phyloP scores from a whole-genome alignment of 371 early-diverging fungal species.

The Mortierella sp. region DNA sequence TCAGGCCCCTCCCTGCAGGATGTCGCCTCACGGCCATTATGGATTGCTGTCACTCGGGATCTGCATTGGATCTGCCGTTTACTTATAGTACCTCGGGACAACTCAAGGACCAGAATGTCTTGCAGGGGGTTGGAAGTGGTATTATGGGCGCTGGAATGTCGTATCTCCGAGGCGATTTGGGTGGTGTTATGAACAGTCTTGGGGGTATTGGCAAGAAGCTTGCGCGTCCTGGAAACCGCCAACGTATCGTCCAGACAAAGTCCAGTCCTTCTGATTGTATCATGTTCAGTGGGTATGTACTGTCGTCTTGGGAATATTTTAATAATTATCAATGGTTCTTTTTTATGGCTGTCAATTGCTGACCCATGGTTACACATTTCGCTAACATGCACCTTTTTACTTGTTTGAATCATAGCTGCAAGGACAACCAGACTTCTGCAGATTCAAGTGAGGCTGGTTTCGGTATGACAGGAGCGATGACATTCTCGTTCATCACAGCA shows the following conservation, averaged over 20 bases:
- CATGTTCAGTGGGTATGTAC: constrained; percentile 83
- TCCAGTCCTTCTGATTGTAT: constrained; percentile 83
- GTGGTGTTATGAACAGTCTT: constrained; percentile 62
- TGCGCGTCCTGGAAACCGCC: constrained; percentile 55
- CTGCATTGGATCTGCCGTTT: constrained; percentile 91
- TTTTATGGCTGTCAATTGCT: background rate
- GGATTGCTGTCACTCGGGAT: constrained; percentile 59
- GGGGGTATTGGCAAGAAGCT: constrained; percentile 64
- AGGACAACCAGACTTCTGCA: constrained; percentile 92
- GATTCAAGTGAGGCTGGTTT: constrained; percentile 79
- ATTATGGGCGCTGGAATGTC: constrained; percentile 66
- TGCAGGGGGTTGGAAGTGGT: constrained; percentile 67
- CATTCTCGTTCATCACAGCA: constrained; percentile 83
- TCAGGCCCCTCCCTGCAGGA: constrained; percentile 71
- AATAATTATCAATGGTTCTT: background rate
- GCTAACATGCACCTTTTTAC: background rate
- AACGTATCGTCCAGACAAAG: constrained; percentile 63
- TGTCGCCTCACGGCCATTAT: constrained; percentile 46
- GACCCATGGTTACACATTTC: too few relatives aligned
- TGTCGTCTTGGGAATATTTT: background rate
- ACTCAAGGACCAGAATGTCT: constrained; percentile 64
- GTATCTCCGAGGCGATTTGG: constrained; percentile 69
- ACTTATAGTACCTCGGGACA: constrained; percentile 83
- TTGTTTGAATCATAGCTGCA: constrained; percentile 64
- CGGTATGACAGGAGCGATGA: constrained; percentile 90